Conservation (phyloP, 768 basidiomycete genomes). For the Filobasidium floriforme region DNA sequence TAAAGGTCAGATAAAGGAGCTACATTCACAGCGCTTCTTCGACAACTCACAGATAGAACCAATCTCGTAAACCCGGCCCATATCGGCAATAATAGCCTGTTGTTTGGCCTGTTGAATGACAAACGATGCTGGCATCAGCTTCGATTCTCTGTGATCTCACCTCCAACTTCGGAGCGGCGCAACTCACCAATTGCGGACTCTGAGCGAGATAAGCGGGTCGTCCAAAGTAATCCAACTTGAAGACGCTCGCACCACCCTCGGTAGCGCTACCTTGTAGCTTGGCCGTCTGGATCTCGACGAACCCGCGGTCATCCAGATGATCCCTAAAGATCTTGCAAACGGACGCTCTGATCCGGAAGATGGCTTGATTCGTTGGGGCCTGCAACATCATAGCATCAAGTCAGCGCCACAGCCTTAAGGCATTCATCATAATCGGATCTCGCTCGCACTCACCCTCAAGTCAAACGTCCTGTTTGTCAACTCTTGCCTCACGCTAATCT, state of each 20-base stretch:
- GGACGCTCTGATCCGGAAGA: conserved; percentile 78
- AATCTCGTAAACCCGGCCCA: conserved; percentile 93
- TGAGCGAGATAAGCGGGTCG: conserved; percentile 88
- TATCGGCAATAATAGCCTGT: conserved; percentile 95
- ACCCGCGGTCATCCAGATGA: conserved; percentile 61
- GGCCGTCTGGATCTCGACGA: conserved; percentile 89
- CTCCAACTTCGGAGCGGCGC: background rate
- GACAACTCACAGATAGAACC: conserved; percentile 47
- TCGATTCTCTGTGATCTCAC: background rate
- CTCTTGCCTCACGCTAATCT: conserved; percentile 18
- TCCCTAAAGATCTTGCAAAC: conserved; percentile 77
- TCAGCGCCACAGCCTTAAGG: conserved; percentile 75
- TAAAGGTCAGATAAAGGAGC: background rate
- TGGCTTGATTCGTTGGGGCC: conserved; percentile 83
- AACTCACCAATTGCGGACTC: conserved; percentile 65
- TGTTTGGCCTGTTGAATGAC: conserved; percentile 63
- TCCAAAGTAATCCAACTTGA: conserved; percentile 95
- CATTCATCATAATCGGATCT: conserved; percentile 40
- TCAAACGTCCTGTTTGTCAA: conserved; percentile 21
- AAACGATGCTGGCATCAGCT: background rate
- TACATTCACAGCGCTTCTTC: too few species aligned
- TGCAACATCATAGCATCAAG: conserved; percentile 68
- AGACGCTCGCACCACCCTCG: conserved; percentile 89
- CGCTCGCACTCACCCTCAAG: conserved; percentile 49
- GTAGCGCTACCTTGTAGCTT: conserved; percentile 93